Base-by-base conservation (phyloP, 2,329 filamentous ascomycete genomes). In the Pyrenochaeta sp. region DNA sequence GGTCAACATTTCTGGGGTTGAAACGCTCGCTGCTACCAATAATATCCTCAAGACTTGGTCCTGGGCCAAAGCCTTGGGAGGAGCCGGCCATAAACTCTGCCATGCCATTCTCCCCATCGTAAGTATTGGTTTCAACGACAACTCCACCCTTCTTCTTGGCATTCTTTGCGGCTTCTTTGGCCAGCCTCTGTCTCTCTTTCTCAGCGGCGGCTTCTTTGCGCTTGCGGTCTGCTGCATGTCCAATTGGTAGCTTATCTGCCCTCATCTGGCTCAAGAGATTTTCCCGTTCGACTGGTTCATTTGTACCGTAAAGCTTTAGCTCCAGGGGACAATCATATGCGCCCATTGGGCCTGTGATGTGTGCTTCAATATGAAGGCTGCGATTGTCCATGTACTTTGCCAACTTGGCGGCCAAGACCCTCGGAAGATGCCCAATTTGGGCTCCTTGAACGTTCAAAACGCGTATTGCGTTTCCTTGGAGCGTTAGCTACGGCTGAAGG, bases 361-460 rank as follows among this genome's bases (percentile, higher is more conserved):
- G 73, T 1, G 83, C 89, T 66, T 96, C 90, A 6, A 92, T 65
- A 1, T 81, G 63, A 7, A 94, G 73, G 79, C 79, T 38, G 17
- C 60, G 53, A 23, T 61, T 57, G 37, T 72, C 69, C 63, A 95
- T 78, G 63, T 89, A 90, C 2, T 80, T 81, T 0, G 89, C 84
- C 39, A 96, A 73, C 68, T 88, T 93, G n/a, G 77, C 73, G 1
- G 85, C 89, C 15, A 90, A 63, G 1, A 72, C 76, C 9, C 83
- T 77, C 6, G 88, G 87, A 27, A 96, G 76, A 69, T 96, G 90
- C 1, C 90, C 90, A 57, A 96, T 89, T 60, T 95, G 90, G 6
- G 71, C 67, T 11, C 83, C 81, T 61, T 88, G 81, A 10, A 92
- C 88, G 67, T 94, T 95, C 58, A 88, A 80, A 1, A 95, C 82